phyloP scores from a whole-genome alignment of 176 grass and related monocot genomes.

The Carex kokanica region DNA sequence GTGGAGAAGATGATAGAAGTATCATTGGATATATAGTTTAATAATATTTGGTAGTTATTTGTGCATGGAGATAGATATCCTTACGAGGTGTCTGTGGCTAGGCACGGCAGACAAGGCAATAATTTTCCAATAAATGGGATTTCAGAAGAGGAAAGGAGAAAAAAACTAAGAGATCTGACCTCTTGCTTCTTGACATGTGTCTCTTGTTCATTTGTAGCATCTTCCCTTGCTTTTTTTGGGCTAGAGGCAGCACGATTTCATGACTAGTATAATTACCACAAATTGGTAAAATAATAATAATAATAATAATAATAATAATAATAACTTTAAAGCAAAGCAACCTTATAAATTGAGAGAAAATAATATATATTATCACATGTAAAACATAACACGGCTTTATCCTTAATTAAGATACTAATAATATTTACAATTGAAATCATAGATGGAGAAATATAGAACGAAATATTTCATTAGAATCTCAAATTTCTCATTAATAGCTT shows the following conservation, averaged over 20 bases:
- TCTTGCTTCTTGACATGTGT: slow-evolving; percentile 30
- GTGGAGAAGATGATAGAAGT: neutral
- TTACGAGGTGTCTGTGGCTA: slow-evolving; percentile 17
- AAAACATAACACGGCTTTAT: neutral
- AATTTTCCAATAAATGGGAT: slow-evolving; percentile 35
- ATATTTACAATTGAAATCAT: slow-evolving; percentile 34
- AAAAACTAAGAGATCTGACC: slow-evolving; percentile 26
- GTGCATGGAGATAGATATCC: slow-evolving; percentile 19
- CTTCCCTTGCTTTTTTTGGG: slow-evolving; percentile 16
- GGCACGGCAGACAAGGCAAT: slow-evolving; percentile 26
- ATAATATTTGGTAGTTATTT: slow-evolving; percentile 19
- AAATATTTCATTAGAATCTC: slow-evolving; percentile 30
- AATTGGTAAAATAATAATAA: slow-evolving; percentile 2
- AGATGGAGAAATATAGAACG: slow-evolving; percentile 7
- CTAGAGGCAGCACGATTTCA: neutral
- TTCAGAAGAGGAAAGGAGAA: slow-evolving; percentile 26
- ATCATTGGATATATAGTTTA: slow-evolving; percentile 1
- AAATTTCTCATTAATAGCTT: slow-evolving; percentile 17
- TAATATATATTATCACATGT: slow-evolving; percentile 33
- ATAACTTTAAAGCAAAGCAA: slow-evolving; percentile 11
- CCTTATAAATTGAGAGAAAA: neutral
- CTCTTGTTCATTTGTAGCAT: slow-evolving; percentile 21
- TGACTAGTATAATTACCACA: neutral
- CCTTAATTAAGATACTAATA: slow-evolving; percentile 10
- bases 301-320: too few species aligned